These are phyloP conservation scores for Gautieria morchelliformis DNA, from an alignment of 768 basidiomycete genomes.

Conservation along the genomic window DNA sequence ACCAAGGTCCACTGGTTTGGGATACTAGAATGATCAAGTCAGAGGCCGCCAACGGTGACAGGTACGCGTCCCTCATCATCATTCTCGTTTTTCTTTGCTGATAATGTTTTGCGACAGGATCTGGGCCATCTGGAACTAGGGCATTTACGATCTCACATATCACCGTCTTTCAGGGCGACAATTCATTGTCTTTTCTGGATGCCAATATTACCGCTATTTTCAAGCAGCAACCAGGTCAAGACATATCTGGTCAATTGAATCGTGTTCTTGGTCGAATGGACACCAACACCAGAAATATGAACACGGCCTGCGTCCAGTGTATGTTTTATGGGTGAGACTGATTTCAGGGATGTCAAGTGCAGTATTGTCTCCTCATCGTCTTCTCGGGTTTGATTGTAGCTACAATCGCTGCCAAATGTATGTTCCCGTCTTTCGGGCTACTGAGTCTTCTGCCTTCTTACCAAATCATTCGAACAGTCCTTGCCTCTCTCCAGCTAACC, in stretches of 20 bases:
- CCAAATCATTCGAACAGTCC: conserved; percentile 38
- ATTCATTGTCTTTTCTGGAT: conserved; percentile 59
- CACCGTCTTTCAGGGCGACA: conserved; percentile 35
- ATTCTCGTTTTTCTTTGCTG: not conserved
- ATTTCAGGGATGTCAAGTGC: conserved; percentile 83
- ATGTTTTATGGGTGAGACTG: conserved; percentile 69
- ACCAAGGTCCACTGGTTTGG: conserved; percentile 78
- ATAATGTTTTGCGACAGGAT: conserved; percentile 32
- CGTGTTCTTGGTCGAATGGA: conserved; percentile 47
- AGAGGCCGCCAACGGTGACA: conserved; percentile 34
- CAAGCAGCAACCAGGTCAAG: conserved; percentile 74
- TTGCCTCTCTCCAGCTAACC: conserved; percentile 83
- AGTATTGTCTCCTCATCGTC: conserved; percentile 74
- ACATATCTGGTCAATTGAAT: conserved; percentile 63
- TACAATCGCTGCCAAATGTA: conserved; percentile 80
- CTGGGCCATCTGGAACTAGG: conserved; percentile 73
- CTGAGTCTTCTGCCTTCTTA: conserved; percentile 9
- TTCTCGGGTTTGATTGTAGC: conserved; percentile 67
- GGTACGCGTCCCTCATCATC: not conserved
- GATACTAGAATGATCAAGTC: conserved; percentile 33
- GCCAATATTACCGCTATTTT: conserved; percentile 55
- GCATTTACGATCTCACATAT: conserved; percentile 72
- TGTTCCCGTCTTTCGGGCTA: conserved; percentile 21
- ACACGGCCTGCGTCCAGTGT: conserved; percentile 68
- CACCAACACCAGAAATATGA: conserved; percentile 29